Conservation (phyloP, 108 stramenopile species). For the Skeletonema costatum region DNA sequence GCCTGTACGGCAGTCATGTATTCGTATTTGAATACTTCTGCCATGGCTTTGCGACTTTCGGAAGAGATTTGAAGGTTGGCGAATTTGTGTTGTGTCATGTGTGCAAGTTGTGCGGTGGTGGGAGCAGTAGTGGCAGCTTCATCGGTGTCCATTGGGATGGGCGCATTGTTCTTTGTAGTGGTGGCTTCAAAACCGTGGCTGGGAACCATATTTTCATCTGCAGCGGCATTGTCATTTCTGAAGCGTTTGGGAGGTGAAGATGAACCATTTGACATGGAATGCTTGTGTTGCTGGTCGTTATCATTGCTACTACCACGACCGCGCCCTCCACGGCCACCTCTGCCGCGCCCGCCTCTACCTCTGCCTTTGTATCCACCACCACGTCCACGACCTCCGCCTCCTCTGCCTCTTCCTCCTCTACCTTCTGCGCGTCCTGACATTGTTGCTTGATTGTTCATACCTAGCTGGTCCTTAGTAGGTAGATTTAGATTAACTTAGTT, state of each 20-base stretch:
- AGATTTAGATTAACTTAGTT: too few relatives aligned
- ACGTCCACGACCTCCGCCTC: not conserved
- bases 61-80: constrained; percentile 43
- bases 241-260: not conserved
- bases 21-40: constrained; percentile 69
- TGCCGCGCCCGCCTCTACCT: not conserved
- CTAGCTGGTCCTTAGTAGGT: too few relatives aligned
- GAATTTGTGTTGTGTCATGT: constrained; percentile 48
- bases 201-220: not conserved
- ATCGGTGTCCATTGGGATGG: not conserved
- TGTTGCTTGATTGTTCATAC: too few relatives aligned
- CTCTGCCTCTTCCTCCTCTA: not conserved
- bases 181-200: not conserved
- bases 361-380: constrained; percentile 1
- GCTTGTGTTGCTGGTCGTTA: not conserved
- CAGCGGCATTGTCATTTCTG: not conserved
- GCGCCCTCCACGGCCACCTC: not conserved
- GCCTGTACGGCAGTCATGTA: constrained; percentile 86
- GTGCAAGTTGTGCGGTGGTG: not conserved
- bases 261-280: not conserved
- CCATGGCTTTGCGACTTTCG: constrained; percentile 53
- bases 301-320: not conserved
- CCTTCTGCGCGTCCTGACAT: not conserved
- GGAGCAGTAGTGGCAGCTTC: not conserved
- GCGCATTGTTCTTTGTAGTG: not conserved